These are phyloP conservation scores for Hygrophoropsis aurantiaca DNA, from an alignment of 768 basidiomycete species.

Conservation along the genomic window DNA sequence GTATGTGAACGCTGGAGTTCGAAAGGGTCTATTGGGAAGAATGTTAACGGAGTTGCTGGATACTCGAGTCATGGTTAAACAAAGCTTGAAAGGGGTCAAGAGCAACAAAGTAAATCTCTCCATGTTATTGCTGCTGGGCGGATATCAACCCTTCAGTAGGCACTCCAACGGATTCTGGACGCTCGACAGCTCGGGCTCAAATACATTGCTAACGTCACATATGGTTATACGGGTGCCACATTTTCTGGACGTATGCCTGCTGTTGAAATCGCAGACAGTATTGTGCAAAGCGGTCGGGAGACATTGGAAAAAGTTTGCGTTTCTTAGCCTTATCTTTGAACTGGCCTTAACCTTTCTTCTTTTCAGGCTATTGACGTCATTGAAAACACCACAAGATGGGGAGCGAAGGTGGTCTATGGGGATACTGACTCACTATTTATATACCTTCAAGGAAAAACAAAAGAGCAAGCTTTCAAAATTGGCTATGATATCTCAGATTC, in stretches of 20 bases:
- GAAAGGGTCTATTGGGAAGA: slow-evolving; percentile 82
- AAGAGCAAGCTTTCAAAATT: slow-evolving; percentile 90
- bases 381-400: slow-evolving; percentile 79
- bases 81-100: slow-evolving; percentile 84
- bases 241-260: slow-evolving; percentile 98
- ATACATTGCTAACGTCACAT: slow-evolving; percentile 92
- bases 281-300: slow-evolving; percentile 95
- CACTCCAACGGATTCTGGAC: slow-evolving; percentile 72
- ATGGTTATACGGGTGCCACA: slow-evolving; percentile 93
- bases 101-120: slow-evolving; percentile 64
- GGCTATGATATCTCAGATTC: slow-evolving; percentile 90
- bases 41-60: slow-evolving; percentile 94
- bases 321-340: neutral
- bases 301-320: slow-evolving; percentile 82
- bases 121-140: slow-evolving; percentile 2
- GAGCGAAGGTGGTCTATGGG: slow-evolving; percentile 91
- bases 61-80: slow-evolving; percentile 97
- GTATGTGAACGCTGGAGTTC: slow-evolving; percentile 83
- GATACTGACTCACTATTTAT: slow-evolving; percentile 97
- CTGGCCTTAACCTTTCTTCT: neutral
- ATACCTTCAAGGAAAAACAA: slow-evolving; percentile 85
- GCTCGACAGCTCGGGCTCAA: slow-evolving; percentile 93
- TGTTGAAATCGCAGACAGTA: slow-evolving; percentile 96
- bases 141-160: slow-evolving; percentile 41
- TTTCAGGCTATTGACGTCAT: slow-evolving; percentile 82